Evolutionary conservation across 2,329 filamentous ascomycete species (phyloP).

Genomic region (Akanthomyces dipterigenus): DNA sequence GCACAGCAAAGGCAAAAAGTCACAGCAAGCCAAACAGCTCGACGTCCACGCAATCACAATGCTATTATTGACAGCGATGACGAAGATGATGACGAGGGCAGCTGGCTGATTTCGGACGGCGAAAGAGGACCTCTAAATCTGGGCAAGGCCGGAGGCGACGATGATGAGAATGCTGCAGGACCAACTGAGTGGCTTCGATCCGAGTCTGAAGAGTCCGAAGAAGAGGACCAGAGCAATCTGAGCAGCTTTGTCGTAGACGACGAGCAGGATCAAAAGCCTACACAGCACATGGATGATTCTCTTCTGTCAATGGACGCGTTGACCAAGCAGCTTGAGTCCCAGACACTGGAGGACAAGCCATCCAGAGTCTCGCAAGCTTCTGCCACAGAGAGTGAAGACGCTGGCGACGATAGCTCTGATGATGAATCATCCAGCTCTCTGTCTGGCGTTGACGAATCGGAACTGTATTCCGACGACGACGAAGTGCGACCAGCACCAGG

Average conservation of each 20-base stretch:
- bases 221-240: constrained; percentile 46
- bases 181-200: constrained; percentile 72
- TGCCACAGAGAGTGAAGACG: not conserved
- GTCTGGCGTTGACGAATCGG: constrained; percentile 34
- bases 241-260: constrained; percentile 51
- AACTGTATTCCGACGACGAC: constrained; percentile 35
- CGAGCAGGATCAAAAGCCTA: constrained; percentile 31
- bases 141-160: constrained; percentile 74
- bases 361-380: constrained; percentile 10
- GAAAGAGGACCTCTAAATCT: constrained; percentile 55
- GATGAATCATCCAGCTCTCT: constrained; percentile 14
- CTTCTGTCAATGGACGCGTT: constrained; percentile 29
- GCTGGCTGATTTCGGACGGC: constrained; percentile 71
- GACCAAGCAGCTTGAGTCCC: constrained; percentile 30
- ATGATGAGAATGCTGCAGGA: constrained; percentile 82
- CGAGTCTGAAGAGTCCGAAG: constrained; percentile 55
- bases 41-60: constrained; percentile 43
- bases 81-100: constrained; percentile 63
- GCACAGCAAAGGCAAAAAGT: constrained; percentile 15
- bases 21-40: constrained; percentile 18
- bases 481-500: constrained; percentile 25
- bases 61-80: constrained; percentile 61
- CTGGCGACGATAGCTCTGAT: not conserved
- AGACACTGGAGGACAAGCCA: constrained; percentile 27
- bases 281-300: constrained; percentile 24